These are phyloP conservation scores for Penicillium aurantiogriseum DNA, from an alignment of 2,329 filamentous ascomycete species.

Conservation along the genomic window DNA sequence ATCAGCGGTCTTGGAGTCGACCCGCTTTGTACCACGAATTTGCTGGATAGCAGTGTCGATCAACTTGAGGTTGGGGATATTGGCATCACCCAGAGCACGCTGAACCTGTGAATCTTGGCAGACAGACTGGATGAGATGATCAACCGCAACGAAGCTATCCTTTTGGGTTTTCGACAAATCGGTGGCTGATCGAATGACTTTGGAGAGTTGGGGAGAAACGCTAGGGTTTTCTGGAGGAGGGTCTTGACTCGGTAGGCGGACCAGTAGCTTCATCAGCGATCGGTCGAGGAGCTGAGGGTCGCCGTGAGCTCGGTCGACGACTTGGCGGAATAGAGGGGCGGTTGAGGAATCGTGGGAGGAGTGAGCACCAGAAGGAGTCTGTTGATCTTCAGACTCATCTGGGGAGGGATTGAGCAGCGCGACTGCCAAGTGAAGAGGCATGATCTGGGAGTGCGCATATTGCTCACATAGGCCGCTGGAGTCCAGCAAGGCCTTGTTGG, in stretches of 20 bases:
- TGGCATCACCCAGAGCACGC: slow-evolving; percentile 74
- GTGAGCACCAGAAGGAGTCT: slow-evolving; percentile 56
- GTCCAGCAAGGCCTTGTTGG: slow-evolving; percentile 84
- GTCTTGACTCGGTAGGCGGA: slow-evolving; percentile 89
- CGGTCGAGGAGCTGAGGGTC: slow-evolving; percentile 87
- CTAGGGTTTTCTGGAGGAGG: slow-evolving; percentile 87
- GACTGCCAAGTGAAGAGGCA: slow-evolving; percentile 82
- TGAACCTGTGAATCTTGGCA: slow-evolving; percentile 76
- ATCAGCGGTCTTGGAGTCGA: slow-evolving; percentile 95
- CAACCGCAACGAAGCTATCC: slow-evolving; percentile 89
- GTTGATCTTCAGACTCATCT: slow-evolving; percentile 73
- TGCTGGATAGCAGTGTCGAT: slow-evolving; percentile 86
- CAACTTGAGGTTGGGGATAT: slow-evolving; percentile 86
- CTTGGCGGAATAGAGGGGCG: slow-evolving; percentile 86
- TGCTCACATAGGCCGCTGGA: slow-evolving; percentile 84
- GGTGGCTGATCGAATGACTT: slow-evolving; percentile 77
- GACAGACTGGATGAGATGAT: slow-evolving; percentile 85
- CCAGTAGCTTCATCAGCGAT: slow-evolving; percentile 84
- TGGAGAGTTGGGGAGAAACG: slow-evolving; percentile 77
- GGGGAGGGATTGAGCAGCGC: slow-evolving; percentile 47
- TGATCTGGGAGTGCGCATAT: slow-evolving; percentile 86
- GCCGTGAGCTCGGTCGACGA: slow-evolving; percentile 88
- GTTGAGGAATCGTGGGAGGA: slow-evolving; percentile 61
- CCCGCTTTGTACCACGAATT: slow-evolving; percentile 87
- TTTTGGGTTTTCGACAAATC: slow-evolving; percentile 97